These are phyloP conservation scores for Salicornia ramosissima DNA, from an alignment of 148 eudicot genomes.

Conservation along the genomic window DNA sequence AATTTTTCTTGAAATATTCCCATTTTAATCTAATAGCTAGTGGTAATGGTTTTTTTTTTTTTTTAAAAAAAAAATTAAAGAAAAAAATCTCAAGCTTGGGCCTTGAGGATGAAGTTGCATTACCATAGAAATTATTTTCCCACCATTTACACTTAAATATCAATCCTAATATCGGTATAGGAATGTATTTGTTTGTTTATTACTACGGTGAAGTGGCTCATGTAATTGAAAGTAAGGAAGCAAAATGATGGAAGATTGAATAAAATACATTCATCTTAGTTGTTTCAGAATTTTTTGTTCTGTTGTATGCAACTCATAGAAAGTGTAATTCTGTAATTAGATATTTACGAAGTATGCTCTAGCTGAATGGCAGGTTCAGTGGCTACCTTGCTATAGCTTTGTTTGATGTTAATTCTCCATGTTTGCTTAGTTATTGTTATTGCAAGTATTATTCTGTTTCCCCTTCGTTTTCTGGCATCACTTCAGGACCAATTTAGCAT, in stretches of 20 bases:
- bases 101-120: too few species aligned
- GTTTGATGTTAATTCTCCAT: neutral
- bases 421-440: neutral
- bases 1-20: too few species aligned
- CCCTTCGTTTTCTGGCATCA: neutral
- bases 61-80: too few species aligned
- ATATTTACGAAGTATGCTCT: neutral
- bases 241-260: neutral
- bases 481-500: neutral
- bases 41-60: too few species aligned
- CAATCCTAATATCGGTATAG: too few species aligned
- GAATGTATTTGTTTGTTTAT: neutral
- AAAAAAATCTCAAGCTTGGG: too few species aligned
- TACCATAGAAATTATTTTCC: too few species aligned
- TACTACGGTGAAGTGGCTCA: neutral
- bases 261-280: neutral
- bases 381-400: neutral
- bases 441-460: too few species aligned
- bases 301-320: neutral
- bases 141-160: too few species aligned
- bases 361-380: neutral
- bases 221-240: neutral
- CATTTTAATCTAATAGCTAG: too few species aligned
- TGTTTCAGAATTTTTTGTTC: neutral
- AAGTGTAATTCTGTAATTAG: neutral